A percentile compares a stretch with the other conserved stretches of the same genome.
Conservation (phyloP, 1,284 basidiomycete species). For the Irpex sp. region DNA sequence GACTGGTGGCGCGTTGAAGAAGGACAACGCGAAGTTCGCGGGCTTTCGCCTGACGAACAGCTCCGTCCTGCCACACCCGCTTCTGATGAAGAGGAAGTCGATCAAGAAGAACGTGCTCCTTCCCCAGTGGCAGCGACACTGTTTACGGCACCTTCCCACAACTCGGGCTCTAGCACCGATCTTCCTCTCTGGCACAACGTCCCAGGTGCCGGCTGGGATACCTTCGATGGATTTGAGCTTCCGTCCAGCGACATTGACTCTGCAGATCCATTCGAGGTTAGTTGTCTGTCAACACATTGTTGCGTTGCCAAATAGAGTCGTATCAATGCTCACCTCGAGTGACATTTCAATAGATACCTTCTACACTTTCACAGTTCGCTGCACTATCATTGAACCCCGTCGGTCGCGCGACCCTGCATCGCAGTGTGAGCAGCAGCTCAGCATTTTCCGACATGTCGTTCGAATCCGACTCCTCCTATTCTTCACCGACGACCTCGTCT, state of each 20-base stretch:
- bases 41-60: conserved; percentile 12
- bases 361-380: conserved; percentile 8
- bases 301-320: not conserved
- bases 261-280: conserved; percentile 7
- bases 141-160: not conserved
- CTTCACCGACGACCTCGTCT: conserved; percentile 37
- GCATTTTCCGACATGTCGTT: conserved; percentile 35
- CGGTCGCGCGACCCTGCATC: conserved; percentile 33
- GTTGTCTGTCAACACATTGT: not conserved
- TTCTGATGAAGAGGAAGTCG: conserved; percentile 12
- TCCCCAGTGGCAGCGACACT: conserved; percentile 1
- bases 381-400: conserved; percentile 10
- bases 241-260: conserved; percentile 1
- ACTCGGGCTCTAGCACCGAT: not conserved
- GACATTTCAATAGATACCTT: not conserved
- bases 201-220: conserved; percentile 9
- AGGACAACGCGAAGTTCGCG: conserved; percentile 51
- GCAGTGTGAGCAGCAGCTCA: conserved; percentile 45
- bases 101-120: conserved; percentile 11
- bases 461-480: conserved; percentile 48
- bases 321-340: not conserved
- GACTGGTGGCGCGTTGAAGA: conserved; percentile 78
- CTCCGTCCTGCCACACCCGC: conserved; percentile 11
- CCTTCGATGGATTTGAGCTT: conserved; percentile 3
- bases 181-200: conserved; percentile 6